A percentile compares a stretch with the other conserved stretches of the same genome.
These are phyloP conservation scores for Leucosporidium creatinivorum DNA, from an alignment of 768 basidiomycete species.

Conservation along the genomic window DNA sequence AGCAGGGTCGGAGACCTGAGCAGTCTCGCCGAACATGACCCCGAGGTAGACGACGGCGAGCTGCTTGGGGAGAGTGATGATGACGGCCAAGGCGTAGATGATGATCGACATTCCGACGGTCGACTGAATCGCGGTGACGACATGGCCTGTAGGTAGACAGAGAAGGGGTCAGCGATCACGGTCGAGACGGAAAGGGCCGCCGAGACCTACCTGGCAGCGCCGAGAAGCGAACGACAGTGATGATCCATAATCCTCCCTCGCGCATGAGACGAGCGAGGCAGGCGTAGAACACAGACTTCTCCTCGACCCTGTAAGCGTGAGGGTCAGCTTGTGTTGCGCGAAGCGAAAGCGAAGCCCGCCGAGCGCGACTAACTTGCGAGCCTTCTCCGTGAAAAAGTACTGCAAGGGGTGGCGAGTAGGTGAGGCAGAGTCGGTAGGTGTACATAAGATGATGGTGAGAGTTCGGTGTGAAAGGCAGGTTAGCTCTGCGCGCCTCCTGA, in stretches of 20 bases:
- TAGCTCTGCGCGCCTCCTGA: too few relatives aligned
- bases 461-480: too few relatives aligned
- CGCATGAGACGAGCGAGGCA: slow-evolving; percentile 31
- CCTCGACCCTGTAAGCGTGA: slow-evolving; percentile 9
- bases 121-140: slow-evolving; percentile 33
- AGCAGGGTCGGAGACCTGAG: too few relatives aligned
- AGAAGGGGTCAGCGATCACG: neutral
- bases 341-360: too few relatives aligned
- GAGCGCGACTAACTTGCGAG: slow-evolving; percentile 1
- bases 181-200: too few relatives aligned
- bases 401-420: neutral
- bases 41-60: slow-evolving; percentile 27
- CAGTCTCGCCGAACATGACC: neutral
- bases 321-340: neutral
- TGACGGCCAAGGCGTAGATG: slow-evolving; percentile 19
- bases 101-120: slow-evolving; percentile 25
- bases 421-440: too few relatives aligned
- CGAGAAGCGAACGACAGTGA: slow-evolving; percentile 27
- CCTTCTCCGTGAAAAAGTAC: slow-evolving; percentile 16
- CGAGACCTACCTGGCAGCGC: slow-evolving; percentile 10
- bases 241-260: slow-evolving; percentile 22
- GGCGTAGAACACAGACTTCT: slow-evolving; percentile 23
- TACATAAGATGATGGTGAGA: too few relatives aligned
- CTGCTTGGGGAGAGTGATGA: slow-evolving; percentile 29
- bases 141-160: neutral